A percentile compares a stretch with the other conserved stretches of the same genome.
Conservation (phyloP, 2,329 filamentous ascomycete species). For the Neonectria magnoliae region DNA sequence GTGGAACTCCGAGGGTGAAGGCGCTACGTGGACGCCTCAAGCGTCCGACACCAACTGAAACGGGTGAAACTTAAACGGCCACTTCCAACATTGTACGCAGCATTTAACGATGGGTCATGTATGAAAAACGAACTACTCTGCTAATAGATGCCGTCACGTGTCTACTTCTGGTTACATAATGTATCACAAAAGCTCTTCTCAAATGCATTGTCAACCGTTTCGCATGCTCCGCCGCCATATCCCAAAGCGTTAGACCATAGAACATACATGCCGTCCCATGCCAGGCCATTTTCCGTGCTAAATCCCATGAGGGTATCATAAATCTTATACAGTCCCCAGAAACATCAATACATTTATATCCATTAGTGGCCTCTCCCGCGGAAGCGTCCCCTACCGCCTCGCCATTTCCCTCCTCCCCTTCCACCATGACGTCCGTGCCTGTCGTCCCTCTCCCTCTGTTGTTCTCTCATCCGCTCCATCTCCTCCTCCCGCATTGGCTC, state of each 20-base stretch:
- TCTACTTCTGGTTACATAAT: conserved; percentile 34
- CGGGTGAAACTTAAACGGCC: conserved; percentile 27
- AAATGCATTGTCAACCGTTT: not conserved
- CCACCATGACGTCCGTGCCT: conserved; percentile 47
- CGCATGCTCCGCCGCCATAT: not conserved
- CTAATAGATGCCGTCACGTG: conserved; percentile 47
- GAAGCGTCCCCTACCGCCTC: conserved; percentile 48
- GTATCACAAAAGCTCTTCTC: conserved; percentile 25
- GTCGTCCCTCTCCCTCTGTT: conserved; percentile 47
- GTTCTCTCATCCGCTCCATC: conserved; percentile 49
- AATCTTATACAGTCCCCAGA: conserved; percentile 9
- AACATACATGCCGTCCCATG: conserved; percentile 9
- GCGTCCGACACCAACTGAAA: conserved; percentile 35
- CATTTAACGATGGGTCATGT: conserved; percentile 39
- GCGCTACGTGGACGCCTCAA: conserved; percentile 57
- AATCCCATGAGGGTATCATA: conserved; percentile 24
- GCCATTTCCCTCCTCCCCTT: conserved; percentile 52
- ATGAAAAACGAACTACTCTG: conserved; percentile 37
- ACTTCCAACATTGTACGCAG: conserved; percentile 29
- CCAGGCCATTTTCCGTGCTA: conserved; percentile 6
- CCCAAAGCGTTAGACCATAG: not conserved
- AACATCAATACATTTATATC: not conserved
- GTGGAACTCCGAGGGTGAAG: conserved; percentile 53
- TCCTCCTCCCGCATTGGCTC: conserved; percentile 50
- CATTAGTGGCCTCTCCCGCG: conserved; percentile 46